Percentiles rank a stretch among this genome's conserved stretches.
Evolutionary conservation across 768 basidiomycete species (phyloP).

Genomic region (Stropharia rugosoannulata): DNA sequence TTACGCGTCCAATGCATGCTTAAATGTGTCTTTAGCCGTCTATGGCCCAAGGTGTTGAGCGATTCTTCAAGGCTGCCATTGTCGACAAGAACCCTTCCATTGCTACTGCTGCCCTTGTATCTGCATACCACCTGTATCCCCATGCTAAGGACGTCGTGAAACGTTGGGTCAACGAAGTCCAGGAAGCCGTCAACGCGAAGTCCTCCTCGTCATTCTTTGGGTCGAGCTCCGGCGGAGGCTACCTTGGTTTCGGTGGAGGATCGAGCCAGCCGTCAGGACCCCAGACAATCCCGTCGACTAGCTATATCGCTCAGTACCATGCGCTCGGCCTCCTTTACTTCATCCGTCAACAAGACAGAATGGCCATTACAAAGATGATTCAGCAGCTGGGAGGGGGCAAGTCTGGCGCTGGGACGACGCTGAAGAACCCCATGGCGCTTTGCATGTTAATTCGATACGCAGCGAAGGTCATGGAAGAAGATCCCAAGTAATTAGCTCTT

Average conservation of each 20-base stretch:
- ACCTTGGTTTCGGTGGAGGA: constrained; percentile 70
- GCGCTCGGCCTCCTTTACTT: constrained; percentile 91
- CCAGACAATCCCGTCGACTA: constrained; percentile 84
- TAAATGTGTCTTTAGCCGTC: constrained; percentile 61
- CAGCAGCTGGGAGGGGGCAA: constrained; percentile 93
- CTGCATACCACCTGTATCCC: constrained; percentile 95
- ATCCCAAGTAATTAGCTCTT: constrained; percentile 78
- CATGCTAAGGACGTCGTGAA: constrained; percentile 94
- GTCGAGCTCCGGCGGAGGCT: constrained; percentile 51
- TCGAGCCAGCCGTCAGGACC: constrained; percentile 53
- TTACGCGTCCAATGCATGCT: background rate
- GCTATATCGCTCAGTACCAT: constrained; percentile 96
- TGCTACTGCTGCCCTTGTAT: constrained; percentile 94
- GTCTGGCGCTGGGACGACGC: constrained; percentile 74
- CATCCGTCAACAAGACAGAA: constrained; percentile 96
- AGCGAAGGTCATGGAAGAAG: constrained; percentile 98
- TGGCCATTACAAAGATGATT: constrained; percentile 99
- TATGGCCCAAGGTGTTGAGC: constrained; percentile 98
- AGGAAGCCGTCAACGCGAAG: constrained; percentile 94
- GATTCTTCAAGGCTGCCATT: constrained; percentile 99
- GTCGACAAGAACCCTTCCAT: constrained; percentile 96
- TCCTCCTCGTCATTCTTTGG: constrained; percentile 70
- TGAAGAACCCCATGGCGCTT: constrained; percentile 96
- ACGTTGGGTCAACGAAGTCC: constrained; percentile 99
- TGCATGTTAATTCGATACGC: constrained; percentile 99